Base-by-base conservation (phyloP, 1,284 basidiomycete genomes). In the Tremellales sp. region DNA sequence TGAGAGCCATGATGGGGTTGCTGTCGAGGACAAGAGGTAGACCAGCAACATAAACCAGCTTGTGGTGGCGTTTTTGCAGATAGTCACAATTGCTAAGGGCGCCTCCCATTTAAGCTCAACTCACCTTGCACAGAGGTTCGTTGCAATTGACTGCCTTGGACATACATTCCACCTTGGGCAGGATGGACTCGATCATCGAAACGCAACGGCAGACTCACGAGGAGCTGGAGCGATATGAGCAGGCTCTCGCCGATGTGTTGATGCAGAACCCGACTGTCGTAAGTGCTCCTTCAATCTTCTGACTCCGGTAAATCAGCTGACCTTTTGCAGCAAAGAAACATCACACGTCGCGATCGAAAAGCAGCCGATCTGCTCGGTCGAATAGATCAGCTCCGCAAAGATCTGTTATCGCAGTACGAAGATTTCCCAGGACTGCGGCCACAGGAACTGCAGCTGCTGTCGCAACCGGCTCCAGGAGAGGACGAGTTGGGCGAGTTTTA, bases 401-500 rank as follows among this genome's bases (percentile, higher is more conserved):
- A 83, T 26, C 77, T 94, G 49, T 80, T 84, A 61, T 77, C 79
- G 55, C 76, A 83, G 36, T 92, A 93, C 65, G 79, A 84, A 52
- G 88, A 93, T 68, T 78, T 84, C 56, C 81, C 84, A 31, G 78
- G 74, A 4, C 54, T 69, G 80, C 48, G 82, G 65, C 62, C 64
- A 19, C 46, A 64, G 47, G 68, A 77, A 62, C 46, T 77, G 51
- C 45, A 65, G 54, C 42, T 68, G 37, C 48, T 74, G 45, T 76
- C 79, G 75, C 59, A 80, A 74, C 66, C 72, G 21, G 64, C 78
- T 15, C 55, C 70, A 19, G 49, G 73, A 50, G 46, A 80, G 80
- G 83, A 84, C 65, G 89, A 96, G 71, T 79, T 97, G 43, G 83
- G 84, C 42, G 89, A 93, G 72, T 99, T 98, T 79, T 98, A 99